phyloP scores from a whole-genome alignment of 257 asterid genomes.

The Linderniella brevidens region DNA sequence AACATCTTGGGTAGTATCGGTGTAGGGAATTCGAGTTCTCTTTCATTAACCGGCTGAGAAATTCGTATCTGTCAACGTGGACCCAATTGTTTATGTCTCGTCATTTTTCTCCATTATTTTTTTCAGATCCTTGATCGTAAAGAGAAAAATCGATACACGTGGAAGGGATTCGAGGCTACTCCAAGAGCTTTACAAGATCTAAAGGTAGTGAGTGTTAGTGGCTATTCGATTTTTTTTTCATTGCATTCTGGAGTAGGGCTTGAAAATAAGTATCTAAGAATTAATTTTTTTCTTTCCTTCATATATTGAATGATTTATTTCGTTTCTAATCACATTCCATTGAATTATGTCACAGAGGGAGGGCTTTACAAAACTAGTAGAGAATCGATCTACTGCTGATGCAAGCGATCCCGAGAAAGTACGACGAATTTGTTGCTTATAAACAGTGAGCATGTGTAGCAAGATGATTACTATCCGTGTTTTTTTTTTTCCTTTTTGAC shows the following conservation, averaged over 20 bases:
- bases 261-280: neutral
- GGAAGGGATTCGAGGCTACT: conserved; percentile 89
- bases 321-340: too few species aligned
- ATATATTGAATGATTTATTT: too few species aligned
- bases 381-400: conserved; percentile 31
- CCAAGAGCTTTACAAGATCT: conserved; percentile 58
- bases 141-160: conserved; percentile 72
- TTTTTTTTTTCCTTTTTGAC: too few species aligned
- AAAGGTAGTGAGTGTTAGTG: conserved; percentile 23
- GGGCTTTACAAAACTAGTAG: conserved; percentile 29
- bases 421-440: conserved; percentile 5
- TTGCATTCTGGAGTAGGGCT: too few species aligned
- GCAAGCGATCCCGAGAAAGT: conserved; percentile 43
- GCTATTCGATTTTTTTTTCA: too few species aligned
- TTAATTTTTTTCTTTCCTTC: too few species aligned
- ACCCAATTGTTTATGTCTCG: conserved; percentile 9
- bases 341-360: conserved; percentile 28
- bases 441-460: too few species aligned
- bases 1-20: conserved; percentile 93
- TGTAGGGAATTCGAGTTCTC: conserved; percentile 35
- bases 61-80: conserved; percentile 2
- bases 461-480: too few species aligned
- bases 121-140: conserved; percentile 64
- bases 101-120: conserved; percentile 5
- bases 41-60: neutral